Conservation (phyloP, 306 rosid species). For the Glycyrrhiza uralensis region DNA sequence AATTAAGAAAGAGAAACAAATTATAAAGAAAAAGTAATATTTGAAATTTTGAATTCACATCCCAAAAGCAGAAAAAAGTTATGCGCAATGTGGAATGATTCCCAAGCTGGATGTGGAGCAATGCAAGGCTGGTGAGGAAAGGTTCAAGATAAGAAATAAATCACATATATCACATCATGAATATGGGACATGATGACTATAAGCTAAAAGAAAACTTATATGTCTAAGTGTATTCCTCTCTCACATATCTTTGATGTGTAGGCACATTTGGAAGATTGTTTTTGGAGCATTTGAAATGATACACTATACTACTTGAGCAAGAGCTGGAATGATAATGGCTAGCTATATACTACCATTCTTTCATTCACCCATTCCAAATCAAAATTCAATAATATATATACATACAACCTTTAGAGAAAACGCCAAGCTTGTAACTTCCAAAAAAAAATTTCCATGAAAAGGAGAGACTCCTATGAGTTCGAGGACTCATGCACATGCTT, state of each 20-base stretch:
- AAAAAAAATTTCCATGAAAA: slow-evolving; percentile 63
- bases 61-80: slow-evolving; percentile 41
- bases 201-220: slow-evolving; percentile 12
- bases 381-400: slow-evolving; percentile 19
- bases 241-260: slow-evolving; percentile 15
- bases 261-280: slow-evolving; percentile 19
- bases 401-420: slow-evolving; percentile 34
- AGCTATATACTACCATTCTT: neutral
- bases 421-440: slow-evolving; percentile 52
- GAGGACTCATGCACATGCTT: slow-evolving; percentile 63
- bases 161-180: slow-evolving; percentile 42
- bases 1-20: neutral
- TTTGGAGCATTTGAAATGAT: slow-evolving; percentile 38
- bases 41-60: slow-evolving; percentile 13
- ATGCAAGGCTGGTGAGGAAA: slow-evolving; percentile 58
- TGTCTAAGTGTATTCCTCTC: neutral
- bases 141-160: slow-evolving; percentile 33
- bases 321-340: slow-evolving; percentile 32
- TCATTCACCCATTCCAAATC: slow-evolving; percentile 33
- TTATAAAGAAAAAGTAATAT: too few relatives aligned
- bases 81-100: slow-evolving; percentile 14
- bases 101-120: slow-evolving; percentile 65
- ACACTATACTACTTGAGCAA: neutral
- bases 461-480: slow-evolving; percentile 53
- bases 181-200: slow-evolving; percentile 39